A percentile compares a stretch with the other conserved stretches of the same genome.
Evolutionary conservation across 192 early-diverging fungal species (phyloP).

Genomic region (Coemansia pectinata): DNA sequence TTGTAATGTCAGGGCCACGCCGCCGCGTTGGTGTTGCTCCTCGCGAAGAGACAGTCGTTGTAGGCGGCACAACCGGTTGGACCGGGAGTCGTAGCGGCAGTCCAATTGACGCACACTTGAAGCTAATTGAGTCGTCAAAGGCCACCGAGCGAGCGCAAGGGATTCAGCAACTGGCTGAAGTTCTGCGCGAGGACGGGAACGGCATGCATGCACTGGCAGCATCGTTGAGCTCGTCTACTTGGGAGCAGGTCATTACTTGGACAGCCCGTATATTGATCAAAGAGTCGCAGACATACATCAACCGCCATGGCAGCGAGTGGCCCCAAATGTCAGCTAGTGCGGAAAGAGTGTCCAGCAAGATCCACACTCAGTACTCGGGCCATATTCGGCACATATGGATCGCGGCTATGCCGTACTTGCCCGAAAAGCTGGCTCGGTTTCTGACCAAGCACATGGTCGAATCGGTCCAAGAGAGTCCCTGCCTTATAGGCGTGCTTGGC

Average conservation of each 20-base stretch:
- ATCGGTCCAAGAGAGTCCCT: constrained; percentile 30
- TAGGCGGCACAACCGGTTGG: neutral
- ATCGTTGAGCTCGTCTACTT: constrained; percentile 18
- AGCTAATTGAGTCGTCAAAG: constrained; percentile 44
- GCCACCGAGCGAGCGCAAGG: constrained; percentile 45
- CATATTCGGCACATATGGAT: constrained; percentile 51
- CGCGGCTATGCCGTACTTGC: constrained; percentile 40
- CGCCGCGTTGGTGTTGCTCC: constrained; percentile 42
- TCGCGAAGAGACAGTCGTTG: constrained; percentile 8
- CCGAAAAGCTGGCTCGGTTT: constrained; percentile 36
- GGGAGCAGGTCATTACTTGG: constrained; percentile 47
- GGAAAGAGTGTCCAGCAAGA: constrained; percentile 28
- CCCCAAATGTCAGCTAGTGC: constrained; percentile 24
- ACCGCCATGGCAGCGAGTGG: constrained; percentile 36
- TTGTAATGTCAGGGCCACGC: constrained; percentile 24
- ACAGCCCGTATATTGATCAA: constrained; percentile 46
- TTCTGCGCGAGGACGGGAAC: constrained; percentile 39
- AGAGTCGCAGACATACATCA: constrained; percentile 40
- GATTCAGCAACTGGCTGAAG: constrained; percentile 34
- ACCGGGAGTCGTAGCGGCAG: constrained; percentile 7
- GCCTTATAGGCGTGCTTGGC: constrained; percentile 32
- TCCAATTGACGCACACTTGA: constrained; percentile 28
- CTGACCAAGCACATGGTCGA: constrained; percentile 37
- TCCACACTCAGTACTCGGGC: constrained; percentile 46
- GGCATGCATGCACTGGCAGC: constrained; percentile 14